Conservation (phyloP, 1,139 yeast species). For the Geotrichum phurueaensis region DNA sequence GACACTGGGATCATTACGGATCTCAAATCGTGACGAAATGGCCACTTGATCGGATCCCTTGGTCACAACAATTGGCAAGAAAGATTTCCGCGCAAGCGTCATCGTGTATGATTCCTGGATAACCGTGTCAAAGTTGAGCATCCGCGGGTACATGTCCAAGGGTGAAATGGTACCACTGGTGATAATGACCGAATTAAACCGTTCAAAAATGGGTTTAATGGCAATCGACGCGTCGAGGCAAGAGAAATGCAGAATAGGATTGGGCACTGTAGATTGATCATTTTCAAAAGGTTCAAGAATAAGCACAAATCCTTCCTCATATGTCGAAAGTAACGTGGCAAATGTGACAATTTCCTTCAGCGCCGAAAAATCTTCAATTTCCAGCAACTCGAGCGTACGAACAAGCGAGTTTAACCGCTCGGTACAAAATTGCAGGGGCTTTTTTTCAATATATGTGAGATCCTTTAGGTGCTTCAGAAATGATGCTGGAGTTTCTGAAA, state of each 20-base stretch:
- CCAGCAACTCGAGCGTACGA: constrained; percentile 77
- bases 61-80: constrained; percentile 91
- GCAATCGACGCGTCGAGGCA: constrained; percentile 98
- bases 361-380: constrained; percentile 88
- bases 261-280: constrained; percentile 95
- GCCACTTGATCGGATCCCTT: constrained; percentile 98
- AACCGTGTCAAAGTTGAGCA: constrained; percentile 92
- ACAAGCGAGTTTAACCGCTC: constrained; percentile 85
- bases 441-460: constrained; percentile 82
- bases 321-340: constrained; percentile 92
- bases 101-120: constrained; percentile 91
- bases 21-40: constrained; percentile 90
- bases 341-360: constrained; percentile 93
- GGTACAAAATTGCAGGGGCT: constrained; percentile 86
- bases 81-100: constrained; percentile 89
- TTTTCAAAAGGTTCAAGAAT: constrained; percentile 95
- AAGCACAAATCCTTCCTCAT: constrained; percentile 85
- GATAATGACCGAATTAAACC: constrained; percentile 88
- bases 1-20: constrained; percentile 94
- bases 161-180: constrained; percentile 98
- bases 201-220: constrained; percentile 90
- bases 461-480: constrained; percentile 90
- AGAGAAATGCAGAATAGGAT: constrained; percentile 89
- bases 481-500: constrained; percentile 92
- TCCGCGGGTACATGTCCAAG: constrained; percentile 95